Conservation (phyloP, 257 asterid species). For the Marsdenia floribunda region DNA sequence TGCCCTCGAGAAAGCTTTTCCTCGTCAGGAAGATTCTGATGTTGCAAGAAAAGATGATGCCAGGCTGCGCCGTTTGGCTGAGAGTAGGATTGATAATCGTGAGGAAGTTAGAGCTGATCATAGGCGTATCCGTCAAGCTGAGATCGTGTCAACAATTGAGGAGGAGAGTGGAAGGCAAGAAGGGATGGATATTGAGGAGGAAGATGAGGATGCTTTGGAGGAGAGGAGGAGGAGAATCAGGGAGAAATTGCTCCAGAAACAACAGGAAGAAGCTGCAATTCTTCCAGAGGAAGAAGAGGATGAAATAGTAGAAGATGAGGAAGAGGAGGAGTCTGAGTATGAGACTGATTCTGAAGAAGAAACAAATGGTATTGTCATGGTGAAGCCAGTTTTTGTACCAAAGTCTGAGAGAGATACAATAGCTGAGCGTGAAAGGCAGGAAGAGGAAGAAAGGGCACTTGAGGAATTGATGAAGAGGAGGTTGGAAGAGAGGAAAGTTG, state of each 20-base stretch:
- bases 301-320: conserved; percentile 53
- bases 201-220: conserved; percentile 80
- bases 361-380: conserved; percentile 56
- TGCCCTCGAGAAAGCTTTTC: conserved; percentile 64
- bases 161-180: conserved; percentile 68
- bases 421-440: conserved; percentile 86
- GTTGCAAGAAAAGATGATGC: conserved; percentile 58
- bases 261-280: conserved; percentile 71
- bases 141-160: conserved; percentile 80
- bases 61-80: conserved; percentile 82
- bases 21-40: conserved; percentile 40
- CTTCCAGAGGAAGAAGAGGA: conserved; percentile 79
- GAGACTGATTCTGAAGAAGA: conserved; percentile 95
- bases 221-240: conserved; percentile 56
- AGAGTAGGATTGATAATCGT: conserved; percentile 69
- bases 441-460: conserved; percentile 79
- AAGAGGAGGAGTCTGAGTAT: conserved; percentile 65
- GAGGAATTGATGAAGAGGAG: conserved; percentile 69
- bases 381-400: conserved; percentile 78
- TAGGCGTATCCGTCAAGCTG: conserved; percentile 88
- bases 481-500: conserved; percentile 71
- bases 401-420: conserved; percentile 77
- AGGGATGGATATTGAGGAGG: conserved; percentile 62
- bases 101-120: conserved; percentile 89
- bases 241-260: conserved; percentile 56